phyloP scores from a whole-genome alignment of 2,329 filamentous ascomycete genomes.

The Akanthomyces uredinophilus region DNA sequence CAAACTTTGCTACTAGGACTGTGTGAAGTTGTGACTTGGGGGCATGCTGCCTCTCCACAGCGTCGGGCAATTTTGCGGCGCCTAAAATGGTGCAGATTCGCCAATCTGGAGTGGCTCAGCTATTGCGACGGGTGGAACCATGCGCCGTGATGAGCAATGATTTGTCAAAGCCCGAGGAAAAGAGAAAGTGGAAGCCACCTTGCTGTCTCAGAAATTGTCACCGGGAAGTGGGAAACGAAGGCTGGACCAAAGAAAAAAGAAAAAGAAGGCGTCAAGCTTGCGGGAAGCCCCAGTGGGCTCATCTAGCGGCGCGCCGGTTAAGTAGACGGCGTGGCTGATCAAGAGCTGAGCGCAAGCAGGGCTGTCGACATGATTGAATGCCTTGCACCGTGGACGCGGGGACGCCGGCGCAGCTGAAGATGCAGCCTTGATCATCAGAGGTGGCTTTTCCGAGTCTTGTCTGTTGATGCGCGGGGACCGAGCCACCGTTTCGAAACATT shows the following conservation, averaged over 20 bases:
- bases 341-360: constrained; percentile 8
- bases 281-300: constrained; percentile 2
- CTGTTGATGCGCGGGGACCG: neutral
- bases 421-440: constrained; percentile 8
- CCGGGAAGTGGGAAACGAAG: constrained; percentile 4
- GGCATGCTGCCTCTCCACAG: neutral
- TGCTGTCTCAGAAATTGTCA: neutral
- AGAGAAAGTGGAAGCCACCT: neutral
- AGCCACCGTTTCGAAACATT: neutral
- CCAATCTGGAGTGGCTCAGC: neutral
- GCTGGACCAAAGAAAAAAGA: neutral
- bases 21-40: neutral
- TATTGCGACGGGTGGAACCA: neutral
- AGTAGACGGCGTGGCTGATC: neutral
- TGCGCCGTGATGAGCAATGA: neutral
- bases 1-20: too few species aligned
- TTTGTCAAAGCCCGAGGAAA: neutral
- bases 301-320: neutral
- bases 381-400: constrained; percentile 1
- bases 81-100: neutral
- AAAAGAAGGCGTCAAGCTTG: constrained; percentile 9
- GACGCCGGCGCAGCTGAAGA: constrained; percentile 9
- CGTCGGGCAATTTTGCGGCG: constrained; percentile 3
- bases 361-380: neutral
- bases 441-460: neutral